These are phyloP conservation scores for Stemphylium lycopersici DNA, from an alignment of 2,329 filamentous ascomycete species.

Conservation along the genomic window DNA sequence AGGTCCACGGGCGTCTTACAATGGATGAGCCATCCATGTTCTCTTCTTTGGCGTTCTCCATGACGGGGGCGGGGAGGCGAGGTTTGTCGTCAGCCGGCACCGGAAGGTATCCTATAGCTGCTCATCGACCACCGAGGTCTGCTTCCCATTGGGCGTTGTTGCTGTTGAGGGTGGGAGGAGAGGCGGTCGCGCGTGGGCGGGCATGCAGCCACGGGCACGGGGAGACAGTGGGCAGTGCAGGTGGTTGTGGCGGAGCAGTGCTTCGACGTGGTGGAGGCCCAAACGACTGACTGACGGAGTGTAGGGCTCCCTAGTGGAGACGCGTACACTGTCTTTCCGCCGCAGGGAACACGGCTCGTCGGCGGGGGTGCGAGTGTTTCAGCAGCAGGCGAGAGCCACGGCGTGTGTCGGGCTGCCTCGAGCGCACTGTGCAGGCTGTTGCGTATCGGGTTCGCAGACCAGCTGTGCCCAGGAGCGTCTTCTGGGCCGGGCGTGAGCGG, in stretches of 20 bases:
- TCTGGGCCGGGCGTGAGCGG: too few relatives aligned
- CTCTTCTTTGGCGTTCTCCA: constrained; percentile 53
- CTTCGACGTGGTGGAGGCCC: constrained; percentile 1
- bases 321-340: constrained; percentile 29
- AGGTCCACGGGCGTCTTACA: constrained; percentile 54
- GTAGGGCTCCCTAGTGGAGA: constrained; percentile 21
- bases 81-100: constrained; percentile 44
- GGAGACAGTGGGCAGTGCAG: not conserved
- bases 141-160: constrained; percentile 41
- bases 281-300: not conserved
- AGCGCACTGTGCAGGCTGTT: not conserved
- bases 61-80: constrained; percentile 32
- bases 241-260: constrained; percentile 6
- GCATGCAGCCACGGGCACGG: constrained; percentile 25
- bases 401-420: not conserved
- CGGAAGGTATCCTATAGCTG: constrained; percentile 37
- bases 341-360: constrained; percentile 22
- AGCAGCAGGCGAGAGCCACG: constrained; percentile 16
- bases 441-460: not conserved
- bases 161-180: constrained; percentile 21
- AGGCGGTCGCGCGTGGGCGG: constrained; percentile 16
- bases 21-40: constrained; percentile 79
- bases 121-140: constrained; percentile 39
- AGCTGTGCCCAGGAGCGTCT: not conserved
- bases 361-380: constrained; percentile 37